Conservation (phyloP, 352 stramenopile genomes). For the Bremia lactucae region DNA sequence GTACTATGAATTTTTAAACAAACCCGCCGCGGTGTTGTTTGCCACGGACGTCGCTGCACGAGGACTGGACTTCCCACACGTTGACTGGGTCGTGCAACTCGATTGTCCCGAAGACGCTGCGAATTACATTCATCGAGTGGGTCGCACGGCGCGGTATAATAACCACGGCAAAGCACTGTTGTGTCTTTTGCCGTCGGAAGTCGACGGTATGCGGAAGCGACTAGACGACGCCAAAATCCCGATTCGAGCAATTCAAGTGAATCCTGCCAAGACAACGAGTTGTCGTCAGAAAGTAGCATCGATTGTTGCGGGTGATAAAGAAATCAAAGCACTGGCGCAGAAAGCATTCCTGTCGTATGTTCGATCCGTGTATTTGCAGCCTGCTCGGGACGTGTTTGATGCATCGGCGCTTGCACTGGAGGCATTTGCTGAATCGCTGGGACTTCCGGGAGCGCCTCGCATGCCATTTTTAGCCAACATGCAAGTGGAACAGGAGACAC, state of each 20-base stretch:
- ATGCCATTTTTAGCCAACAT: constrained; percentile 89
- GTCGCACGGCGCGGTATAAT: constrained; percentile 93
- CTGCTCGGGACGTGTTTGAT: constrained; percentile 91
- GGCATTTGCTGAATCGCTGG: constrained; percentile 89
- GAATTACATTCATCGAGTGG: constrained; percentile 98
- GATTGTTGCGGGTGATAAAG: constrained; percentile 87
- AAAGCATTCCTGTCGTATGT: constrained; percentile 98
- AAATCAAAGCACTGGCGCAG: constrained; percentile 92
- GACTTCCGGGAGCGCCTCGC: constrained; percentile 87
- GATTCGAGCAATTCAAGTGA: constrained; percentile 94
- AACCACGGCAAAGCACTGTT: constrained; percentile 90
- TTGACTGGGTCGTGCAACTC: constrained; percentile 98
- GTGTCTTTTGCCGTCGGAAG: constrained; percentile 88
- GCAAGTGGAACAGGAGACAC: constrained; percentile 34
- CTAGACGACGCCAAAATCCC: constrained; percentile 90
- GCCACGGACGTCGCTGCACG: constrained; percentile 96
- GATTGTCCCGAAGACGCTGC: constrained; percentile 95
- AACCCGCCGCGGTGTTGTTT: constrained; percentile 91
- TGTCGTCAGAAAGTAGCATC: constrained; percentile 89
- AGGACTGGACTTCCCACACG: constrained; percentile 96
- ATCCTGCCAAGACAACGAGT: constrained; percentile 91
- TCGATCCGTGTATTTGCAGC: constrained; percentile 92
- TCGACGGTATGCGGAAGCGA: constrained; percentile 74
- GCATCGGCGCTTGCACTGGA: constrained; percentile 85
- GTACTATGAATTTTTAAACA: constrained; percentile 98